Base-by-base conservation (phyloP, 2,329 filamentous ascomycete species). In the Neofusicoccum laricinum region DNA sequence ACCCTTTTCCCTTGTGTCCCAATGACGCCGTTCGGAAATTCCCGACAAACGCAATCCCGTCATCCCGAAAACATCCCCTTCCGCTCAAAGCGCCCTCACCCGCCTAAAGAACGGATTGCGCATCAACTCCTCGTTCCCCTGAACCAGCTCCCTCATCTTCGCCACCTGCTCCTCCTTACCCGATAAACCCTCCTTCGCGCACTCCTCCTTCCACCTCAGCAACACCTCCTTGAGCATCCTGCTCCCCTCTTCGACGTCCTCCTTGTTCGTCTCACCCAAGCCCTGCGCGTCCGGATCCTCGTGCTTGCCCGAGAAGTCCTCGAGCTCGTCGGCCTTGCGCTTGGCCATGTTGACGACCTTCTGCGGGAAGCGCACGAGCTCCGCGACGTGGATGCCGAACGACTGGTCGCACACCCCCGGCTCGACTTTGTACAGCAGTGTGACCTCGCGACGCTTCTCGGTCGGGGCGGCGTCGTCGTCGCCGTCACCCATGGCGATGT, bases 291-390 rank as follows among this genome's bases (percentile, higher is more conserved):
- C 70, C 45, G 74, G 74, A 19, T 78, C 83, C 67, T 91, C 88
- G 70, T 91, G 88, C 79, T 93, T 93, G 58, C 86, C 86, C 0
- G 91, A 90, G 71, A 99, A 99, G 76, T 99, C 95, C 76, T 99
- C 95, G 40, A 99, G 84, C 82, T 99, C 96, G 76, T 98, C 95
- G 0, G 95, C 95, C 81, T 99, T 99, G 70, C 95, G 87, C 80
- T 96, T 96, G n/a, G 95, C 95, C 96, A 99, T 99, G 68, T 93
- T 92, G 66, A 99, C 91, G 15, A 99, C 96, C 80, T 99, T 99
- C 70, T 92, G 89, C 0, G 95, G 95, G 80, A 99, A 99, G 49
- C 93, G 88, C 19, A 99, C 95, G 5, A 99, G 85, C 80, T 99
- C 95, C 0, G 95, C 95, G 14, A 99, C 96, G 78, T 99, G 95